Percentiles rank a stretch among this genome's conserved stretches.
phyloP scores from a whole-genome alignment of 1,139 yeast genomes.

The Tardiomyces depauwii region DNA sequence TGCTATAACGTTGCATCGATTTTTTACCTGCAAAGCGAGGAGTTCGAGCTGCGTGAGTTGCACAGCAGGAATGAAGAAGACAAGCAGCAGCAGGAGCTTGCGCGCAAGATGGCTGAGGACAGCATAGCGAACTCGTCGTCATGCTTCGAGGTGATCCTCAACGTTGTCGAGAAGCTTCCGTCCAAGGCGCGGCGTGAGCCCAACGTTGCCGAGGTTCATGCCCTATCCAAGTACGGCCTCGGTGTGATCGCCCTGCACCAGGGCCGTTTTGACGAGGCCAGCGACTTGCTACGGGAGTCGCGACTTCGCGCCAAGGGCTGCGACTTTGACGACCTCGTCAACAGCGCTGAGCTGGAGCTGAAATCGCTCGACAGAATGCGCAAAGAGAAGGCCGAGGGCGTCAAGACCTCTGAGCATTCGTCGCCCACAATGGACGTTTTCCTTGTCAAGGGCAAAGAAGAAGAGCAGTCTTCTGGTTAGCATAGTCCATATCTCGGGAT shows the following conservation, averaged over 20 bases:
- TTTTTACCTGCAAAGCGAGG: constrained; percentile 59
- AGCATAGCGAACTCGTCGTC: constrained; percentile 31
- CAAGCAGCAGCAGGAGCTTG: constrained; percentile 1
- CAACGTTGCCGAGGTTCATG: constrained; percentile 52
- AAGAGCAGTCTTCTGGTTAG: background rate
- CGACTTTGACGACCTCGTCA: constrained; percentile 51
- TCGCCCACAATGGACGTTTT: constrained; percentile 12
- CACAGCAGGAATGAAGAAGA: constrained; percentile 11
- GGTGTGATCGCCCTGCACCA: constrained; percentile 66
- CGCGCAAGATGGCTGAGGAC: background rate
- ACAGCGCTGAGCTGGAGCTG: constrained; percentile 57
- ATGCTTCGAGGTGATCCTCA: constrained; percentile 32
- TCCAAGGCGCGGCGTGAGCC: constrained; percentile 32
- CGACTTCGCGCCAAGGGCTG: constrained; percentile 60
- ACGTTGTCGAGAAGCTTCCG: constrained; percentile 42
- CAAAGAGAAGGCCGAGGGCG: constrained; percentile 7
- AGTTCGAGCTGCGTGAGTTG: constrained; percentile 42
- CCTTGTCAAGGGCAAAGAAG: constrained; percentile 9
- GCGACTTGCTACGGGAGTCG: constrained; percentile 54
- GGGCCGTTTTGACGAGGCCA: constrained; percentile 46
- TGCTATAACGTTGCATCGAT: constrained; percentile 67
- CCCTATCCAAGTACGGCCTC: constrained; percentile 72
- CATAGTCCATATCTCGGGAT: too few species aligned
- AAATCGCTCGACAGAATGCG: constrained; percentile 33
- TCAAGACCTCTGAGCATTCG: constrained; percentile 9